Evolutionary conservation across 164 flowering plant genomes (phyloP).

Genomic region (Cinnamomum chago): DNA sequence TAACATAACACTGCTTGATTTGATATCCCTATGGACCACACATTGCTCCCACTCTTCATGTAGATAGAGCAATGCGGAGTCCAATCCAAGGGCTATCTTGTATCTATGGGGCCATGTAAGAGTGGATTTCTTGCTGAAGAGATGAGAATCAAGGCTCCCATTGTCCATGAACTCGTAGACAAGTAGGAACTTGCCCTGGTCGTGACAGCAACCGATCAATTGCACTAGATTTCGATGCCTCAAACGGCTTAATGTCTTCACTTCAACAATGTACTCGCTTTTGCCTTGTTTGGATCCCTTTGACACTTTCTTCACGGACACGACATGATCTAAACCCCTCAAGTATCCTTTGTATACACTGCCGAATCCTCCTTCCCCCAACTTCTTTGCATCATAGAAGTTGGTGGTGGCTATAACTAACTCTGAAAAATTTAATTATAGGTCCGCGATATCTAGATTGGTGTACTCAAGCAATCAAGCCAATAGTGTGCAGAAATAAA

Average conservation of each 20-base stretch:
- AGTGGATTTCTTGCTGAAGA: constrained; percentile 22
- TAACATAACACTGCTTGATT: constrained; percentile 50
- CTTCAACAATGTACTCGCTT: constrained; percentile 40
- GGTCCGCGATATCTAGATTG: no score
- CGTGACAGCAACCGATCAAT: constrained; percentile 54
- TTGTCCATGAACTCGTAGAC: constrained; percentile 51
- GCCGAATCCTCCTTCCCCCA: constrained; percentile 30
- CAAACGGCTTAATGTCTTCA: constrained; percentile 37
- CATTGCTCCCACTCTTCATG: constrained; percentile 52
- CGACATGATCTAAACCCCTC: constrained; percentile 2
- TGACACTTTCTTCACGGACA: constrained; percentile 38
- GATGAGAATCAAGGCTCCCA: constrained; percentile 43
- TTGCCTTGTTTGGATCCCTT: constrained; percentile 40
- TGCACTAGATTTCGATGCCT: constrained; percentile 46
- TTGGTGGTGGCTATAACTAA: constrained; percentile 20
- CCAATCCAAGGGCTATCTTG: no score
- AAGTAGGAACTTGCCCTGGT: constrained; percentile 33
- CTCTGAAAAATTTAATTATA: no score
- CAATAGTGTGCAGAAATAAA: no score
- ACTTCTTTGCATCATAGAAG: constrained; percentile 21
- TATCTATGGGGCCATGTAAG: no score
- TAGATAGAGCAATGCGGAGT: constrained; percentile 29
- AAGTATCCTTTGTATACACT: neutral
- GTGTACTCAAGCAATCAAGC: no score
- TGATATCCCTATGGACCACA: constrained; percentile 50